Conservation (phyloP, 805 yeast species). For the Ogataea naganishii region DNA sequence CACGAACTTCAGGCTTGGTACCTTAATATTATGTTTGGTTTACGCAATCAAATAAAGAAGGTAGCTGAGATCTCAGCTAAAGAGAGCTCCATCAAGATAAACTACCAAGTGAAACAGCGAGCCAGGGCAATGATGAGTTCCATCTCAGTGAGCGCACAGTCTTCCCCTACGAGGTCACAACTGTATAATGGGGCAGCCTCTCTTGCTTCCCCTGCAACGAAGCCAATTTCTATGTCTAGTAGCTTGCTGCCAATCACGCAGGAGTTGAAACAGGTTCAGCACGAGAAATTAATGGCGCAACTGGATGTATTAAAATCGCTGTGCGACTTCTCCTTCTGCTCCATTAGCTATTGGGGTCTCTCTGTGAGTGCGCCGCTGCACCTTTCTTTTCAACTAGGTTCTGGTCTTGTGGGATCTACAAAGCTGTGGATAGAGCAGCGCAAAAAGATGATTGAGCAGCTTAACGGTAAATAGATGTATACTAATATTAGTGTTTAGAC, state of each 20-base stretch:
- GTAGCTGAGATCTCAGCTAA: slow-evolving; percentile 33
- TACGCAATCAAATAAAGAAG: slow-evolving; percentile 40
- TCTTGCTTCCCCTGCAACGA: slow-evolving; percentile 3
- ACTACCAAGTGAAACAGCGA: slow-evolving; percentile 50
- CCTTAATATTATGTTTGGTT: slow-evolving; percentile 48
- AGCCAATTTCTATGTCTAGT: slow-evolving; percentile 2
- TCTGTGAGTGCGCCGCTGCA: slow-evolving; percentile 22
- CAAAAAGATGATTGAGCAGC: slow-evolving; percentile 10
- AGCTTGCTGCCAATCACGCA: slow-evolving; percentile 4
- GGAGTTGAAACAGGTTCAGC: slow-evolving; percentile 24
- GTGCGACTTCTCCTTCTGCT: slow-evolving; percentile 40
- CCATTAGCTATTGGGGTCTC: slow-evolving; percentile 35
- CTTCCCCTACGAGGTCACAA: slow-evolving; percentile 20
- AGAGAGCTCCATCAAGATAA: slow-evolving; percentile 47
- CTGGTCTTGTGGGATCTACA: slow-evolving; percentile 21
- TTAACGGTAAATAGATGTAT: slow-evolving; percentile 2
- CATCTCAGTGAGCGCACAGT: slow-evolving; percentile 4
- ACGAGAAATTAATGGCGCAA: slow-evolving; percentile 26
- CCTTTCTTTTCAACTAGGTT: slow-evolving; percentile 22
- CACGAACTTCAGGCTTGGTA: slow-evolving; percentile 69
- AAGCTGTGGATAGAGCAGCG: slow-evolving; percentile 21
- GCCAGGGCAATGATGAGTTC: slow-evolving; percentile 26
- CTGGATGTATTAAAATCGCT: slow-evolving; percentile 32
- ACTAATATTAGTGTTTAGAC: not conserved
- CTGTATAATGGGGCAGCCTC: slow-evolving; percentile 9